Conservation (phyloP, 2,329 filamentous ascomycete genomes). For the Penicillium capsulatum region DNA sequence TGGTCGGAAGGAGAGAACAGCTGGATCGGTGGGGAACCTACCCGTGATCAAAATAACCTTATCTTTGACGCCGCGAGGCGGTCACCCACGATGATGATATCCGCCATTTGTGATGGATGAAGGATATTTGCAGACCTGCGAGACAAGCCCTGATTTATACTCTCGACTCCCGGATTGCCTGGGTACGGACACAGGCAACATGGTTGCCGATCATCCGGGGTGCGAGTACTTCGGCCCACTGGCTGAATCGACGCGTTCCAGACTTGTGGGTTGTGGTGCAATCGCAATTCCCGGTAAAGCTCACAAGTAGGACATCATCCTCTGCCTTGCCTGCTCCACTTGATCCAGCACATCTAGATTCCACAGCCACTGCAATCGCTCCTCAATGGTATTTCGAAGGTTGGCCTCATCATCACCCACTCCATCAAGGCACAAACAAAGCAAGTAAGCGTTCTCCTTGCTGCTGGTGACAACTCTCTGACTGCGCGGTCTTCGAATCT, state of each 20-base stretch:
- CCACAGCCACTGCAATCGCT: slow-evolving; percentile 34
- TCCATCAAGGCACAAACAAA: slow-evolving; percentile 26
- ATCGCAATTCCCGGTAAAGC: no score
- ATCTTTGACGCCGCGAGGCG: slow-evolving; percentile 45
- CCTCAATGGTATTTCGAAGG: slow-evolving; percentile 21
- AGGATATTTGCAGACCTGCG: no score
- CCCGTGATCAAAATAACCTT: slow-evolving; percentile 54
- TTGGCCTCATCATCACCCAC: slow-evolving; percentile 27
- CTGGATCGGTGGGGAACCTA: slow-evolving; percentile 21
- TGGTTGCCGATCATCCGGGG: no score
- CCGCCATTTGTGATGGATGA: slow-evolving; percentile 36
- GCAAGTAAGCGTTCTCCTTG: slow-evolving; percentile 38
- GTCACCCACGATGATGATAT: slow-evolving; percentile 46
- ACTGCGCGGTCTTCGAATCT: slow-evolving; percentile 46
- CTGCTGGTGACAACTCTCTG: slow-evolving; percentile 52
- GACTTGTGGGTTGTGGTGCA: neutral
- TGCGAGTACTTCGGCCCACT: no score
- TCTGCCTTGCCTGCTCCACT: slow-evolving; percentile 21
- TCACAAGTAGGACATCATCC: slow-evolving; percentile 14
- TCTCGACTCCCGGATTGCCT: no score
- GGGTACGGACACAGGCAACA: no score
- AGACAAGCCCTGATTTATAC: neutral
- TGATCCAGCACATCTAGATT: slow-evolving; percentile 30
- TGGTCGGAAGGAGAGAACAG: no score
- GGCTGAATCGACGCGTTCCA: neutral